Conservation (phyloP, 2,329 filamentous ascomycete species). For the Penicillium sp. region DNA sequence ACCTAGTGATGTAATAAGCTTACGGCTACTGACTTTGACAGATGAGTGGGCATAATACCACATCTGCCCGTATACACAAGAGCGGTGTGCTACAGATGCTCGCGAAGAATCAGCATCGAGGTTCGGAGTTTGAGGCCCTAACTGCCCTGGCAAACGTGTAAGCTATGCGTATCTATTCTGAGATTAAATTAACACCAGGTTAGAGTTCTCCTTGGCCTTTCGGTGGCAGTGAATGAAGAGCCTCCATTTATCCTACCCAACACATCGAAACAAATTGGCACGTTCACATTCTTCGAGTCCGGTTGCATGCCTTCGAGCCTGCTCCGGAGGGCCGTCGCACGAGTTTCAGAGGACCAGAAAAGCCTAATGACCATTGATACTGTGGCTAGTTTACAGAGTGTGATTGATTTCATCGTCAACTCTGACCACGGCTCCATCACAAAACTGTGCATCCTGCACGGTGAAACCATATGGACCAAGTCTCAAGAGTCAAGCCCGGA, state of each 20-base stretch:
- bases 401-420: not conserved
- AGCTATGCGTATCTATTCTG: not conserved
- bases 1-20: not conserved
- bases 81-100: not conserved
- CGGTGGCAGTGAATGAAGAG: not conserved
- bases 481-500: not conserved
- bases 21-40: not conserved
- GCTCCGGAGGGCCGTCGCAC: not conserved
- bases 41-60: not conserved
- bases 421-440: not conserved
- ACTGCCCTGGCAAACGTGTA: conserved; percentile 3
- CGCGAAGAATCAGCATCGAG: not conserved
- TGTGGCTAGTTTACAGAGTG: not conserved
- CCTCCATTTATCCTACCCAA: not conserved
- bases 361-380: not conserved
- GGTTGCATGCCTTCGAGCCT: not conserved
- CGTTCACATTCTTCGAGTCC: not conserved
- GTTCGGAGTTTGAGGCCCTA: not conserved
- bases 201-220: not conserved
- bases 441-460: not conserved
- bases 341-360: not conserved
- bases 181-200: not conserved
- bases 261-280: not conserved
- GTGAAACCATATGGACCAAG: not conserved
- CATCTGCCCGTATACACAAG: not conserved